Evolutionary conservation across 2,329 filamentous ascomycete species (phyloP).

Genomic region (Verticillium nonalfalfae): DNA sequence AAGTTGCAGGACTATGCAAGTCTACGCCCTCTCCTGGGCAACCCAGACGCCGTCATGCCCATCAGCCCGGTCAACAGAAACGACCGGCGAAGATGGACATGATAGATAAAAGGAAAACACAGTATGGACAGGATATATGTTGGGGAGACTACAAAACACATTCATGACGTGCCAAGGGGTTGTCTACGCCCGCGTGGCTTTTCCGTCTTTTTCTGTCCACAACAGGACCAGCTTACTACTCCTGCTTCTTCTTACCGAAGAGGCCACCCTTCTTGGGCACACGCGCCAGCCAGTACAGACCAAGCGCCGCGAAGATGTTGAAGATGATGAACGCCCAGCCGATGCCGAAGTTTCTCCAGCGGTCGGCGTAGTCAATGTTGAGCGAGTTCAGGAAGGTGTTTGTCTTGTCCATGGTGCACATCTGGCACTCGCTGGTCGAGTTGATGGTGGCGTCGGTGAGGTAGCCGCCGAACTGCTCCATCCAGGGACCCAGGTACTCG

Average conservation of each 20-base stretch:
- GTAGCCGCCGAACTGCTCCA: conserved; percentile 41
- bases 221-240: conserved; percentile 9
- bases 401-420: conserved; percentile 44
- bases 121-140: background rate
- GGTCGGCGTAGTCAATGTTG: conserved; percentile 45
- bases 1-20: background rate
- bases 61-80: background rate
- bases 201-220: no score
- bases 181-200: background rate
- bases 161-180: background rate
- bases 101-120: background rate
- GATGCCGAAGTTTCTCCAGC: conserved; percentile 65
- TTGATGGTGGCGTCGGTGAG: conserved; percentile 35
- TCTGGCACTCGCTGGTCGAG: conserved; percentile 47
- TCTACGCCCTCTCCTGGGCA: background rate
- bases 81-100: background rate
- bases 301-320: conserved; percentile 49
- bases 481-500: conserved; percentile 50
- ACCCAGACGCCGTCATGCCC: background rate
- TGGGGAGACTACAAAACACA: background rate
- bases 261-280: conserved; percentile 31
- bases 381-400: conserved; percentile 44
- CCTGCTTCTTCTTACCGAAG: conserved; percentile 24
- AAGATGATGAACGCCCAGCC: conserved; percentile 53
- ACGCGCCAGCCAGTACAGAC: conserved; percentile 48